A percentile compares a stretch with the other conserved stretches of the same genome.
Conservation (phyloP, 306 rosid genomes). For the Acacia crassicarpa region DNA sequence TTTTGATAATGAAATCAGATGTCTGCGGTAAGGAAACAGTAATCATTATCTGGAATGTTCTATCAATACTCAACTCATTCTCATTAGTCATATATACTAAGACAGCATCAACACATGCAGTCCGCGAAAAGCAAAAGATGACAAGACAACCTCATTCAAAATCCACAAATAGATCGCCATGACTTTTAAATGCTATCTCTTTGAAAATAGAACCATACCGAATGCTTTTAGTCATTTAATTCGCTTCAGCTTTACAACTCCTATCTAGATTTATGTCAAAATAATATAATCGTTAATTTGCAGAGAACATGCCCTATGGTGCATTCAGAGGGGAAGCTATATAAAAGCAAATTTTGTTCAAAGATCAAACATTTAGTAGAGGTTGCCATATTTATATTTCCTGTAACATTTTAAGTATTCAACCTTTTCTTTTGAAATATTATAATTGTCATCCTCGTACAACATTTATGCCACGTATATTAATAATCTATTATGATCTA, state of each 20-base stretch:
- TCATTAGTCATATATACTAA: neutral
- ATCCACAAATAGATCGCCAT: neutral
- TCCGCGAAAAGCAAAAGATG: neutral
- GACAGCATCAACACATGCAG: neutral
- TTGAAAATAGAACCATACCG: neutral
- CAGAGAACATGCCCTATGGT: neutral
- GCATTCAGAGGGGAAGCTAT: neutral
- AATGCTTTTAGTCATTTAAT: neutral
- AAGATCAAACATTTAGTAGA: neutral
- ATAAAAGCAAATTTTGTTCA: neutral
- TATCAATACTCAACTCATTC: neutral
- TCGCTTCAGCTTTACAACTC: neutral
- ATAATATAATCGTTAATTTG: neutral
- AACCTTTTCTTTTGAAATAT: neutral
- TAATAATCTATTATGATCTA: neutral
- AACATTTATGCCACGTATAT: neutral
- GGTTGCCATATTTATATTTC: neutral
- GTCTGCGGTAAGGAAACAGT: neutral
- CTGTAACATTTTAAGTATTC: neutral
- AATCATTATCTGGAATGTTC: neutral
- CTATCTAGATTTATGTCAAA: neutral
- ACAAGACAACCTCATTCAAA: neutral
- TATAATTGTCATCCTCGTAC: neutral
- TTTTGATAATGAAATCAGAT: neutral
- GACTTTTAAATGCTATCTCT: neutral